Percentiles rank a stretch among this genome's conserved stretches.
Conservation (phyloP, 257 asterid species). For the Nicotiana otophora region DNA sequence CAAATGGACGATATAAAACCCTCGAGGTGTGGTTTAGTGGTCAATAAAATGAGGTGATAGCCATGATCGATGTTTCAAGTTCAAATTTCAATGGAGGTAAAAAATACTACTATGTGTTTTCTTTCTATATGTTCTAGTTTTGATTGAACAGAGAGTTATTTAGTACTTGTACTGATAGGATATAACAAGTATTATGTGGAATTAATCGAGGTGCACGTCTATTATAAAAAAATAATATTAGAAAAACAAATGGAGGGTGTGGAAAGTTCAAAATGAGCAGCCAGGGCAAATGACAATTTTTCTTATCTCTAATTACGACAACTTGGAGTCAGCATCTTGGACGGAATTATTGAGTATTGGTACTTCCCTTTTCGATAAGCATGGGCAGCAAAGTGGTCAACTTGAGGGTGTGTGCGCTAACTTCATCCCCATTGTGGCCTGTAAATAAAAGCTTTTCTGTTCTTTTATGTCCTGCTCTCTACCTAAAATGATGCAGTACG, state of each 20-base stretch:
- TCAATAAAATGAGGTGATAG: too few species aligned
- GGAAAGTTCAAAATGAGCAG: constrained; percentile 4
- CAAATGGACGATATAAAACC: not conserved
- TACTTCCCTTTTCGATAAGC: not conserved
- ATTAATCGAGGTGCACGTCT: too few species aligned
- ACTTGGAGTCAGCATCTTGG: not conserved
- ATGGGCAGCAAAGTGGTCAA: not conserved
- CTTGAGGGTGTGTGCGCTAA: not conserved
- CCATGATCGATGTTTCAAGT: too few species aligned
- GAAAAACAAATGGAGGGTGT: not conserved
- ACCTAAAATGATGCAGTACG: not conserved
- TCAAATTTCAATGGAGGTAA: too few species aligned
- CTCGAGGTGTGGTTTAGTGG: too few species aligned
- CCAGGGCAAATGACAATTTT: constrained; percentile 7
- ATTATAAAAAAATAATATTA: too few species aligned
- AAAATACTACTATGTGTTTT: too few species aligned
- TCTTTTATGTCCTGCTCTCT: not conserved
- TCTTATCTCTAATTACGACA: not conserved
- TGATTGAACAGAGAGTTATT: too few species aligned
- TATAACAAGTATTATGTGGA: too few species aligned
- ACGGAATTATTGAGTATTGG: not conserved
- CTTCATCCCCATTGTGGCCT: not conserved
- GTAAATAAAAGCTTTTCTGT: not conserved
- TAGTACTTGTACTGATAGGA: too few species aligned
- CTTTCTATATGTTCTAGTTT: too few species aligned